Evolutionary conservation across 352 stramenopile species (phyloP).

Genomic region (Pythium grandisporangium): DNA sequence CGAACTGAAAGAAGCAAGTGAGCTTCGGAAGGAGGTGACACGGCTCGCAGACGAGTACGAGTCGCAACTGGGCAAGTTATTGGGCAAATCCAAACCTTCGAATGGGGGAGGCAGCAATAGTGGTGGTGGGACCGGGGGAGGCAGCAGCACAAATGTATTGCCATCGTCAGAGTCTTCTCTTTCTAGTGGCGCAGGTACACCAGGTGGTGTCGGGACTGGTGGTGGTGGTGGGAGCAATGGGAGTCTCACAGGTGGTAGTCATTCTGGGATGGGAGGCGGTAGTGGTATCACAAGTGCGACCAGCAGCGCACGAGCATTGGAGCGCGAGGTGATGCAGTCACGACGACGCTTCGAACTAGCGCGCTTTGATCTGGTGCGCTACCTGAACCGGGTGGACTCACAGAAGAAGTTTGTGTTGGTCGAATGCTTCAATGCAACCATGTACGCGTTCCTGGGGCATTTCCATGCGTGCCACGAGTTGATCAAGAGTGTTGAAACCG

Average conservation of each 20-base stretch:
- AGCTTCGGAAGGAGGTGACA: constrained; percentile 58
- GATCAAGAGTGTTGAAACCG: constrained; percentile 65
- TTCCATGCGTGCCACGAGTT: constrained; percentile 79
- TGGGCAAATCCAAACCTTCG: constrained; percentile 54
- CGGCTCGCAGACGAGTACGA: constrained; percentile 78
- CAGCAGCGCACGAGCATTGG: constrained; percentile 19
- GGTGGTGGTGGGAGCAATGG: too few species aligned
- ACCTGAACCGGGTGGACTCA: constrained; percentile 73
- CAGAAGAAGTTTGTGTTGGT: constrained; percentile 82
- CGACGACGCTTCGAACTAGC: constrained; percentile 71
- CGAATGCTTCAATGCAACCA: constrained; percentile 77
- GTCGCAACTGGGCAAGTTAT: constrained; percentile 60
- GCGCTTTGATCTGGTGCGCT: constrained; percentile 78
- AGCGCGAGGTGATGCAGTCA: constrained; percentile 54
- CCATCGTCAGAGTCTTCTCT: too few species aligned
- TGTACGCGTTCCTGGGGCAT: constrained; percentile 74
- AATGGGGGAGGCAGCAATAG: constrained; percentile 6
- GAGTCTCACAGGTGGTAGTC: too few species aligned
- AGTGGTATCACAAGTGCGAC: neutral
- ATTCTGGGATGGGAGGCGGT: too few species aligned
- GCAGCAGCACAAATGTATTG: neutral
- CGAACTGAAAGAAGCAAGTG: constrained; percentile 62
- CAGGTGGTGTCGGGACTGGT: too few species aligned
- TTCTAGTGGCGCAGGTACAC: too few species aligned
- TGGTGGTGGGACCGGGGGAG: constrained; percentile 1